Evolutionary conservation across 2,329 filamentous ascomycete genomes (phyloP).

Genomic region (Verticillium nubilum): DNA sequence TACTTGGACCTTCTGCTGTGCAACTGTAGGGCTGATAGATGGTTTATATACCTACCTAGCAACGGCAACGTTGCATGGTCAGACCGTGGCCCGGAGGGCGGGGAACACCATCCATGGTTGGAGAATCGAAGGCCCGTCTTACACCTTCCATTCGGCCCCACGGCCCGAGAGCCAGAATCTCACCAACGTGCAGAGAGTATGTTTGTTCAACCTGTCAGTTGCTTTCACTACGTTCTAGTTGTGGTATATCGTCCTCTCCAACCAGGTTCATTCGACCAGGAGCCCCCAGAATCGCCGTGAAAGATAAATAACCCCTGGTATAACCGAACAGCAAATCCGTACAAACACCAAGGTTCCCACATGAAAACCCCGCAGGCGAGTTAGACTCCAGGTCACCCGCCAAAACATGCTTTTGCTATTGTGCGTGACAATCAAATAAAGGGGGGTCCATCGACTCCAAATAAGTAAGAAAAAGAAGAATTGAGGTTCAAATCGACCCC

Average conservation of each 20-base stretch:
- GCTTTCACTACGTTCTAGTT: constrained; percentile 3
- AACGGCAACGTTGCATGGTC: too few relatives aligned
- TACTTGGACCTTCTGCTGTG: too few relatives aligned
- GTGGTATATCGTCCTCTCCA: constrained; percentile 7
- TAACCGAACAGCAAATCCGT: constrained; percentile 1
- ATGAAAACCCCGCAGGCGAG: not conserved
- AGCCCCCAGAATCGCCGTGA: not conserved
- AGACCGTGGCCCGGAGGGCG: not conserved
- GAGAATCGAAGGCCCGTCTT: not conserved
- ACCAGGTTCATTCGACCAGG: not conserved
- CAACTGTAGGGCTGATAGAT: too few relatives aligned
- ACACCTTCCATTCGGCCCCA: not conserved
- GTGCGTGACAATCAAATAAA: constrained; percentile 6
- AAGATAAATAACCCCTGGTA: constrained; percentile 7
- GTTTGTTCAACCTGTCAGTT: constrained; percentile 2
- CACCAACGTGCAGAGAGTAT: not conserved
- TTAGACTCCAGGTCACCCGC: constrained; percentile 11
- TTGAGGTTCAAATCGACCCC: not conserved
- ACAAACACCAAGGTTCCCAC: not conserved
- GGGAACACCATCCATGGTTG: not conserved
- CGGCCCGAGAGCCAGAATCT: not conserved
- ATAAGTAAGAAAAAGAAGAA: constrained; percentile 1
- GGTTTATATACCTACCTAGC: too few relatives aligned
- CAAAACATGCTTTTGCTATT: not conserved
- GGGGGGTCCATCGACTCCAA: not conserved